These are phyloP conservation scores for Chrysanthemum lavandulifolium DNA, from an alignment of 129 eudicot species.

Conservation along the genomic window DNA sequence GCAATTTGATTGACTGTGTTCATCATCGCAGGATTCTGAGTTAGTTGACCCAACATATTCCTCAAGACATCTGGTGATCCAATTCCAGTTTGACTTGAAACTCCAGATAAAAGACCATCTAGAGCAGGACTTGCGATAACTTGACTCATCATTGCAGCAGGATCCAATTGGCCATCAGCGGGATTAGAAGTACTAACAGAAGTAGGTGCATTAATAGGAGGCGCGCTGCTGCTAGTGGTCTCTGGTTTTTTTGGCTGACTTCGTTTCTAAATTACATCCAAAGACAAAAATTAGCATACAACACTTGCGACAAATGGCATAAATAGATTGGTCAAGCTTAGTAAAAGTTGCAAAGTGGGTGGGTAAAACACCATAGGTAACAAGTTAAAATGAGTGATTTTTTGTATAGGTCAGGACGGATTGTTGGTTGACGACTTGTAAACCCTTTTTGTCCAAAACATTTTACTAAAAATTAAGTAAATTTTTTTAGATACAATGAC, in stretches of 20 bases:
- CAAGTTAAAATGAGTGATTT: too few relatives aligned
- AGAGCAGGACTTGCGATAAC: slow-evolving; percentile 71
- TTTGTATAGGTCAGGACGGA: too few relatives aligned
- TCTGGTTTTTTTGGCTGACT: slow-evolving; percentile 43
- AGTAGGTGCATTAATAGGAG: slow-evolving; percentile 26
- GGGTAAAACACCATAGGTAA: too few relatives aligned
- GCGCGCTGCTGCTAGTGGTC: slow-evolving; percentile 30
- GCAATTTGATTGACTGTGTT: slow-evolving; percentile 86
- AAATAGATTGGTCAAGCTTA: background rate
- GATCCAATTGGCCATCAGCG: slow-evolving; percentile 48
- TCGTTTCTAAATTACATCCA: slow-evolving; percentile 49
- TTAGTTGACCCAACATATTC: slow-evolving; percentile 81
- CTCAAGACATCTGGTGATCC: slow-evolving; percentile 84
- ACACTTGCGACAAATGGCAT: slow-evolving; percentile 3
- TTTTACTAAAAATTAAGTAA: background rate
- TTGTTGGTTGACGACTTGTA: too few relatives aligned
- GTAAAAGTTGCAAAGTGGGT: background rate
- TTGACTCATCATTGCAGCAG: slow-evolving; percentile 63
- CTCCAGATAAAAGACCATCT: slow-evolving; percentile 76
- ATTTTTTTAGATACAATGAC: too few relatives aligned
- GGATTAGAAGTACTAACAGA: slow-evolving; percentile 26
- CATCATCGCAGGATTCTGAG: slow-evolving; percentile 91
- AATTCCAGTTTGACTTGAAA: slow-evolving; percentile 84
- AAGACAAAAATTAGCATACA: slow-evolving; percentile 8
- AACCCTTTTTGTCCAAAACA: background rate